Evolutionary conservation across 805 yeast genomes (phyloP).

Genomic region (Candida easanensis): DNA sequence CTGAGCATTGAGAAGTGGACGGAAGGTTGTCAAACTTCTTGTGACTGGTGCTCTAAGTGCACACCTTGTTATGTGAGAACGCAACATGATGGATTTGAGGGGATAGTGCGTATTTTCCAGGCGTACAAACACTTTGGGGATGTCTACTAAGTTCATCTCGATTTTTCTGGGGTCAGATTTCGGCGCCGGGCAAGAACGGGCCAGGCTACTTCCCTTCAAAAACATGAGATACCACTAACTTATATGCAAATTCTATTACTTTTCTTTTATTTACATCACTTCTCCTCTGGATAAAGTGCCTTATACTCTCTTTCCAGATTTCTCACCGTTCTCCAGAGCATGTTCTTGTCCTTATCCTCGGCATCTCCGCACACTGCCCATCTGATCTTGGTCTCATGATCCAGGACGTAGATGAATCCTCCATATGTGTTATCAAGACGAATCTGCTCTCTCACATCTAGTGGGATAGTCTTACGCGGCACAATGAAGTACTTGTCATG

Average conservation of each 20-base stretch:
- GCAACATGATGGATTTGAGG: background rate
- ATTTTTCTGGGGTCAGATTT: background rate
- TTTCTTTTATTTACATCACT: background rate
- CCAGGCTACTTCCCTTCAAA: too few relatives aligned
- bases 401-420: conserved; percentile 82
- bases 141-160: background rate
- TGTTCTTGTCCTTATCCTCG: conserved; percentile 56
- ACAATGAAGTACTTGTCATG: conserved; percentile 61
- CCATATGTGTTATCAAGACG: conserved; percentile 72
- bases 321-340: conserved; percentile 63
- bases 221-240: too few relatives aligned
- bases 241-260: too few relatives aligned
- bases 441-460: conserved; percentile 54
- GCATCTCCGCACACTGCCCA: conserved; percentile 93
- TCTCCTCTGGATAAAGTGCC: conserved; percentile 13
- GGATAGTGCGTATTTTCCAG: too few relatives aligned
- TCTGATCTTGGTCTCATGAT: conserved; percentile 67
- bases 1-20: conserved; percentile 1
- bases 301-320: conserved; percentile 52
- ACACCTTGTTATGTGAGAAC: background rate
- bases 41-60: background rate
- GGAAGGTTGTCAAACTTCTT: background rate
- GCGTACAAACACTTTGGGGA: too few relatives aligned
- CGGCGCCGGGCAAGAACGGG: background rate
- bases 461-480: conserved; percentile 56